Base-by-base conservation (phyloP, 331 rosid species). In the Malus hybrid region DNA sequence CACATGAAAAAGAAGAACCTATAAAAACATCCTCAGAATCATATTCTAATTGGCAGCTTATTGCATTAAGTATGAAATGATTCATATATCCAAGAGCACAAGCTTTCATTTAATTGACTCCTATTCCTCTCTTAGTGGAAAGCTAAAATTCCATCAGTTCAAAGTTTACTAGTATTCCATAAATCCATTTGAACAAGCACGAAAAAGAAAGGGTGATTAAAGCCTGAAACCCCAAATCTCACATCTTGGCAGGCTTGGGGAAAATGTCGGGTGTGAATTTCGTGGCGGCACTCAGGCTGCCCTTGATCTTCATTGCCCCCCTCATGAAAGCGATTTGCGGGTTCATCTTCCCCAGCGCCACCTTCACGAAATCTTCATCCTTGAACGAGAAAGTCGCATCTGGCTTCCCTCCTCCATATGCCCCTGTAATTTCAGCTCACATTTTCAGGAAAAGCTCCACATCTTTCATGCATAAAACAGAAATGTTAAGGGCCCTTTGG, bases 281-380 rank as follows among this genome's bases (percentile, higher is more conserved):
- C 87, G 86, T 89, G 24, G 99, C 99, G 10, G 99, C 99, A 57
- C 88, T 83, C 70, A 92, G 79, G 65, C 96, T 94, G 29, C 99
- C 99, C 88, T 94, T 94, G 74, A 92, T 71, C 88, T 92, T 90
- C 91, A 94, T 82, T 1, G 86, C 87, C 48, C 97, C 99, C 83
- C 97, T 90, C 92, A 92, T 86, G 87, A 94, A 94, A 79, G 97
- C 99, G 18, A 94, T 75, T 79, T 90, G 97, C 0, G 99, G 97
- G 81, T 89, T 92, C 97, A 91, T 85, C 86, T 92, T 92, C 72
- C 99, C 97, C 62, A 88, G 44, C 27, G 97, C 96, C 80, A 94
- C 83, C 87, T 92, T 92, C 66, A 94, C 79, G 71, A 94, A 94
- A 84, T 94, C 99, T 7, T 92, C 95, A 29, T 94, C 97, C 84